A percentile compares a stretch with the other conserved stretches of the same genome.
phyloP scores from a whole-genome alignment of 179 eudicot genomes.

The Heliamphora pulchella region DNA sequence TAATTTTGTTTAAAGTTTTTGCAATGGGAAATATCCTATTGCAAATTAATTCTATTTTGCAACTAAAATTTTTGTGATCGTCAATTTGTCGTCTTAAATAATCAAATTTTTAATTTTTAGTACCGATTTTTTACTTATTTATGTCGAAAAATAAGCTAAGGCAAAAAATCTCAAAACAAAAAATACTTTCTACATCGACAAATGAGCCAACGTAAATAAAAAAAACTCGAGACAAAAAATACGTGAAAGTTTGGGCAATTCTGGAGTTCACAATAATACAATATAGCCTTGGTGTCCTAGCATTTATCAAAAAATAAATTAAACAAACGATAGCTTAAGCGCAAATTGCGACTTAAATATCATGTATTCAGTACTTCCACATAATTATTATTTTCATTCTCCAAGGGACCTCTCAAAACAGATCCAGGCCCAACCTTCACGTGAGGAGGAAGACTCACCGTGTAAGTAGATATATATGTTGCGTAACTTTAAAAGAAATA shows the following conservation, averaged over 20 bases:
- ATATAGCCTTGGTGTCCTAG: constrained; percentile 73
- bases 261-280: constrained; percentile 55
- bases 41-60: no score
- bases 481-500: not conserved
- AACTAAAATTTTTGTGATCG: no score
- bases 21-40: no score
- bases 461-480: not conserved
- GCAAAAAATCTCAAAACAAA: no score
- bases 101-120: no score
- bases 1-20: no score
- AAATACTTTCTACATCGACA: no score
- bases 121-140: no score
- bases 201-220: no score
- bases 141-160: no score
- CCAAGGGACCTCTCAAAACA: constrained; percentile 68
- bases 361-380: constrained; percentile 44
- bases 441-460: constrained; percentile 1
- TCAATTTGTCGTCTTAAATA: no score
- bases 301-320: constrained; percentile 17
- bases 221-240: no score
- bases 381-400: constrained; percentile 48
- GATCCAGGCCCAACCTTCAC: constrained; percentile 91
- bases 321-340: not conserved
- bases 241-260: constrained; percentile 66
- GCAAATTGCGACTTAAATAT: not conserved